phyloP scores from a whole-genome alignment of 108 stramenopile genomes.

The Licmophora abbreviata region DNA sequence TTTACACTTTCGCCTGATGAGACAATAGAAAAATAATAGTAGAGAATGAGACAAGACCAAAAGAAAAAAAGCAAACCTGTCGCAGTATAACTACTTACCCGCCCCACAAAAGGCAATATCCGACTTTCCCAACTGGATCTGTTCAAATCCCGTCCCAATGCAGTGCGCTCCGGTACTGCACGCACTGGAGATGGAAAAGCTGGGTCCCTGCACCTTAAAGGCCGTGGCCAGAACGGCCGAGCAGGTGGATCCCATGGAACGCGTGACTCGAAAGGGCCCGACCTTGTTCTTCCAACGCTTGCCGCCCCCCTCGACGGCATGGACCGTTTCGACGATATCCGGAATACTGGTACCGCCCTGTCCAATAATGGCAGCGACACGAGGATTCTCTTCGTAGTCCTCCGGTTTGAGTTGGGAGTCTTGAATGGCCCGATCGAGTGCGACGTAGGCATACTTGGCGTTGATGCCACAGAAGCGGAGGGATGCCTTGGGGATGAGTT shows the following conservation, averaged over 20 bases:
- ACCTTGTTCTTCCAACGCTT: conserved; percentile 93
- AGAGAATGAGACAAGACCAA: conserved; percentile 1
- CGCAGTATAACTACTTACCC: conserved; percentile 33
- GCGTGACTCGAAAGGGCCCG: conserved; percentile 89
- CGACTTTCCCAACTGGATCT: conserved; percentile 81
- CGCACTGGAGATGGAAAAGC: conserved; percentile 78
- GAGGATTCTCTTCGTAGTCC: conserved; percentile 79
- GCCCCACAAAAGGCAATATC: conserved; percentile 90
- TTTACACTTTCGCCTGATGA: conserved; percentile 80
- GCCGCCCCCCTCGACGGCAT: conserved; percentile 65
- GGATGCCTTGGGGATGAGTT: conserved; percentile 78
- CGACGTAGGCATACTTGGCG: conserved; percentile 85
- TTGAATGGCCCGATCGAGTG: conserved; percentile 78
- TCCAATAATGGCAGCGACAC: conserved; percentile 84
- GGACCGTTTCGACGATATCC: conserved; percentile 86
- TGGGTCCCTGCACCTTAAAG: conserved; percentile 88
- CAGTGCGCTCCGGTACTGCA: conserved; percentile 92
- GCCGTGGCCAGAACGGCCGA: conserved; percentile 82
- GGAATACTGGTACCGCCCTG: conserved; percentile 90
- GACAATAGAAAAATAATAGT: not conserved
- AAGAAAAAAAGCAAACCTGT: not conserved
- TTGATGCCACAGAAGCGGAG: conserved; percentile 83
- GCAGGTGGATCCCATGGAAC: conserved; percentile 89
- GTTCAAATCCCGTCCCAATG: conserved; percentile 89
- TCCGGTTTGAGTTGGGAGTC: conserved; percentile 74